Conservation (phyloP, 2,329 filamentous ascomycete species). For the Dothistroma pini region DNA sequence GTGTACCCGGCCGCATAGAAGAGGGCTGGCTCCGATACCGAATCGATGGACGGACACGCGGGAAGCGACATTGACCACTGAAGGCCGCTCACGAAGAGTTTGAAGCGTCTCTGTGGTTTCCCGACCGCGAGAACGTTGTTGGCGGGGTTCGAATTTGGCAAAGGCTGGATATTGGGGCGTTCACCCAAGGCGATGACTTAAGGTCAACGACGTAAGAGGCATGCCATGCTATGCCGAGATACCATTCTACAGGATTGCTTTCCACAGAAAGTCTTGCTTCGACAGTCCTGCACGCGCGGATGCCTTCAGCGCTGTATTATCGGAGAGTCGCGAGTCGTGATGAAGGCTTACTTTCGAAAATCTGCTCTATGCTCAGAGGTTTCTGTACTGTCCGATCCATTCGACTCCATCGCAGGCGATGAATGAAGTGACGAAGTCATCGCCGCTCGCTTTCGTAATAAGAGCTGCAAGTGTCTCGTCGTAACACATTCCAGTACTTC, state of each 20-base stretch:
- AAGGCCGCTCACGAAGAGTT: not conserved
- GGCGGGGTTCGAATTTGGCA: not conserved
- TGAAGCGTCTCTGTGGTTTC: not conserved
- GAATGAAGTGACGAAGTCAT: no score
- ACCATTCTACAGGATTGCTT: not conserved
- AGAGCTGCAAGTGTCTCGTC: no score
- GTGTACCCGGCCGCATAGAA: slow-evolving; percentile 55
- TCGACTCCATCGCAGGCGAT: no score
- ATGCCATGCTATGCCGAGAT: not conserved
- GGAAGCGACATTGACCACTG: not conserved
- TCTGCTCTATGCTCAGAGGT: no score
- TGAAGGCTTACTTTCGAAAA: no score
- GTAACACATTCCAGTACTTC: no score
- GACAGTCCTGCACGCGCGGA: no score
- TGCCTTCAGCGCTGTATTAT: no score
- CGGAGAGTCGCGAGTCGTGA: no score
- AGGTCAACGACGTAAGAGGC: not conserved
- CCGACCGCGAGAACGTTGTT: not conserved
- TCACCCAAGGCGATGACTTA: not conserved
- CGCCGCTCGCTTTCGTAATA: no score
- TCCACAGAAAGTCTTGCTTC: not conserved
- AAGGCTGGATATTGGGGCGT: not conserved
- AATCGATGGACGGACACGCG: slow-evolving; percentile 38
- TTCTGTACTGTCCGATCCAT: no score
- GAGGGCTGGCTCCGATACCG: not conserved